Evolutionary conservation across 2,329 filamentous ascomycete species (phyloP), one percentile per base, ranked within the genome.

Genomic region (Lachnellula arida): DNA sequence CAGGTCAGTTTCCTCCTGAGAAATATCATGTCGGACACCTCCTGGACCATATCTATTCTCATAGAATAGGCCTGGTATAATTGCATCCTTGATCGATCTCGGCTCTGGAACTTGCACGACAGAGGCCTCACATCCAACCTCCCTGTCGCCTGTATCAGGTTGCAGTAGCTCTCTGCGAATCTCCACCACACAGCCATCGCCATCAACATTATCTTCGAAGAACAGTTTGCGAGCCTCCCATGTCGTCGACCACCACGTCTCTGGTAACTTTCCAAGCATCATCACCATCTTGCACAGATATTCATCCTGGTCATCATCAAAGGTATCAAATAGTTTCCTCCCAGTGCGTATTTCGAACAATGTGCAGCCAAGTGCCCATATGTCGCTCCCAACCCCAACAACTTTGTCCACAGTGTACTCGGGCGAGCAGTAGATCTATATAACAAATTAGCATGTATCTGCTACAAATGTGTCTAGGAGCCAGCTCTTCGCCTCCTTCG

Each of bases 291-390:
- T 25, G 32, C 42, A 23, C n/a, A 62, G 19, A 44, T 49, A 37
- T 11, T 60, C 55, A 49, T 60, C 53, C 22, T 44, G 14, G 15
- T 47, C 55, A 47, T 48, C 51, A 14, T 42, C 37, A 11, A 55
- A 53, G 39, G 55, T 15, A 34, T 53, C 28, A 14, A 62, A 60
- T 12, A 60, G 39, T 25, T 55, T 44, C 19, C 53, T 57, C 19
- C 53, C 50, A 8, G 46, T 52, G 19, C 55, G 53, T 11, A 60
- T 58, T 15, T 55, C 56, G 42, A 55, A 60, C 1, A 62, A 25
- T 17, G 28, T 57, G 49, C 51, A 56, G 14, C 49, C 58, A 5
- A 60, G 42, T 40, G 60, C 54, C 54, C 58, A 60, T n/a, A 62
- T 42, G 28, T 60, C 60, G 6, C 23, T 35, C 6, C 43, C 44